These are phyloP conservation scores for Leucocoprinus gongylophorus DNA, from an alignment of 1,284 basidiomycete genomes.

Conservation along the genomic window DNA sequence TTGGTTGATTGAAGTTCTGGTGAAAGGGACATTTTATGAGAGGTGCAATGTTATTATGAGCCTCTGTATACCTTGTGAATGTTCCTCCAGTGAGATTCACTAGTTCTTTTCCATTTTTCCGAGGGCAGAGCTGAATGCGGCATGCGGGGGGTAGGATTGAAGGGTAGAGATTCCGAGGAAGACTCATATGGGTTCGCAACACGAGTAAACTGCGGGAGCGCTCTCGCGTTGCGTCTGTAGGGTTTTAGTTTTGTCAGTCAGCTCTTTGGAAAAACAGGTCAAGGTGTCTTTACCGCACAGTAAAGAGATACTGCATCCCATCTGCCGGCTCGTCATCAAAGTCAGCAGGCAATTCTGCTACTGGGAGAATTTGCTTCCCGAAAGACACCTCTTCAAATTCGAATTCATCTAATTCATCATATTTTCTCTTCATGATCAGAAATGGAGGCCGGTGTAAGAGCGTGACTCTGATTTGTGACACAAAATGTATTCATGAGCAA, in stretches of 20 bases:
- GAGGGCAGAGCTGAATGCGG: slow-evolving; percentile 44
- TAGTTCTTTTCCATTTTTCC: slow-evolving; percentile 53
- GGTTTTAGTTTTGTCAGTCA: slow-evolving; percentile 4
- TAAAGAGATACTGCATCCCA: slow-evolving; percentile 75
- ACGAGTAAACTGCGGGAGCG: slow-evolving; percentile 53
- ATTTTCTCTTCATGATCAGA: slow-evolving; percentile 43
- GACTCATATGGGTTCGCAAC: slow-evolving; percentile 59
- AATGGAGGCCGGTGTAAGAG: slow-evolving; percentile 6
- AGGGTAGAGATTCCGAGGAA: slow-evolving; percentile 20
- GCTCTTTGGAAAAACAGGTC: not conserved
- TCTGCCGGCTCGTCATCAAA: slow-evolving; percentile 62
- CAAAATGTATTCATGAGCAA: not conserved
- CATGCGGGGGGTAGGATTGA: slow-evolving; percentile 15
- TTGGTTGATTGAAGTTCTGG: slow-evolving; percentile 61
- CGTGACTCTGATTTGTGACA: not conserved
- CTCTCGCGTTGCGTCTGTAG: slow-evolving; percentile 56
- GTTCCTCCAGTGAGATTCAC: slow-evolving; percentile 54
- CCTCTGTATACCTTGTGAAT: slow-evolving; percentile 46
- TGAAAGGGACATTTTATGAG: not conserved
- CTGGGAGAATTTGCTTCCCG: slow-evolving; percentile 63
- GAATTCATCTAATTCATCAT: slow-evolving; percentile 32
- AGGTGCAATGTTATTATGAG: not conserved
- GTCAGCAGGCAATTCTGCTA: slow-evolving; percentile 61
- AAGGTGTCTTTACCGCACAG: slow-evolving; percentile 52
- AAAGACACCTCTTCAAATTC: slow-evolving; percentile 49